phyloP scores from a whole-genome alignment of 345 rosid species.

The Pelargonium nanum region DNA sequence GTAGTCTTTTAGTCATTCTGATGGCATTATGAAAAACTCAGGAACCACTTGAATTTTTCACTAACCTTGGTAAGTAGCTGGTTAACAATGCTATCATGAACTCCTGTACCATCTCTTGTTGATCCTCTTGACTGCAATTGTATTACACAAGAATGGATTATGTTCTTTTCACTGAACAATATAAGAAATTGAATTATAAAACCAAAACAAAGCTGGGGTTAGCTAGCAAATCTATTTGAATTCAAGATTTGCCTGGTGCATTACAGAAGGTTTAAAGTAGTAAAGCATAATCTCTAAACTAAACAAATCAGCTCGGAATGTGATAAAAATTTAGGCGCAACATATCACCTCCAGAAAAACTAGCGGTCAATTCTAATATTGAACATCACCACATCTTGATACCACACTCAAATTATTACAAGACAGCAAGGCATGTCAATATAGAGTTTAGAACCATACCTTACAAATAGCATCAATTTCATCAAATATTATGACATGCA shows the following conservation, averaged over 20 bases:
- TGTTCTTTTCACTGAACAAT: not conserved
- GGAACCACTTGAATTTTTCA: conserved; percentile 9
- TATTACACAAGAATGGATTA: conserved; percentile 6
- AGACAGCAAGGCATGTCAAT: not conserved
- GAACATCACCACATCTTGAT: not conserved
- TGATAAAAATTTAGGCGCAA: too few species aligned
- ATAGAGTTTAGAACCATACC: conserved; percentile 33
- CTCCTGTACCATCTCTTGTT: conserved; percentile 95
- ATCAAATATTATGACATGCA: conserved; percentile 96
- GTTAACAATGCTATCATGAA: conserved; percentile 94
- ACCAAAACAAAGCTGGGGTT: too few species aligned
- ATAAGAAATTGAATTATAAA: not conserved
- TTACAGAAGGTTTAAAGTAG: not conserved
- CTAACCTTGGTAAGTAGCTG: conserved; percentile 95
- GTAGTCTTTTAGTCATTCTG: conserved; percentile 9
- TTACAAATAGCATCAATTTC: conserved; percentile 99
- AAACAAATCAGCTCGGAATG: not conserved
- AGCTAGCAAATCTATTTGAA: too few species aligned
- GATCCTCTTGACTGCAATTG: conserved; percentile 85
- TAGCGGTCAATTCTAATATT: not conserved
- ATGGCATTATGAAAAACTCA: not conserved
- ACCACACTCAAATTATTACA: not conserved
- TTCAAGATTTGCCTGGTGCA: not conserved
- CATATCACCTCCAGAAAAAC: not conserved
- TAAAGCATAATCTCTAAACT: not conserved